Evolutionary conservation across 2,329 filamentous ascomycete genomes (phyloP).

Genomic region (Colletotrichum euphorbiae): DNA sequence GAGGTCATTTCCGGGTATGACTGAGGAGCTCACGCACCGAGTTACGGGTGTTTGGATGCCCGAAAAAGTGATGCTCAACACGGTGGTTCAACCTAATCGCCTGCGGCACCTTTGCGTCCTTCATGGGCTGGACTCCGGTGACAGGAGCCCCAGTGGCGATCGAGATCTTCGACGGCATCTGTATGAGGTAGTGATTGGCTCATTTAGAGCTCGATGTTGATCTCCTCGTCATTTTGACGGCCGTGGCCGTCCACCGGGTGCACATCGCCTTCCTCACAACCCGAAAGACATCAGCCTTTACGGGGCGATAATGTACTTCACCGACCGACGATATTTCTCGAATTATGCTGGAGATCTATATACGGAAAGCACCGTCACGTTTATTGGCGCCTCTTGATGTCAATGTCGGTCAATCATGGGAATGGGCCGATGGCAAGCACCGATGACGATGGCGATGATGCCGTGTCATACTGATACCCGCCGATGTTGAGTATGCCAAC

Average conservation of each 20-base stretch:
- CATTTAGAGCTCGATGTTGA: background rate
- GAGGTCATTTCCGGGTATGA: too few relatives aligned
- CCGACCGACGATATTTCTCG: background rate
- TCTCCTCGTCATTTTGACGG: conserved; percentile 27
- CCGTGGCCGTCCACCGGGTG: background rate
- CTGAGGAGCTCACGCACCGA: too few relatives aligned
- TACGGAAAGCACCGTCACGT: too few relatives aligned
- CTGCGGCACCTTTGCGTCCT: conserved; percentile 1
- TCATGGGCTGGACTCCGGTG: background rate
- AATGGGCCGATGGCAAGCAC: too few relatives aligned
- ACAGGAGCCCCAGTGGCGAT: background rate
- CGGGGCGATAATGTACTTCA: background rate
- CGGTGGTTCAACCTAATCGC: background rate
- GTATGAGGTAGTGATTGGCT: background rate
- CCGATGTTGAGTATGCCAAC: too few relatives aligned
- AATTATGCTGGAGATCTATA: too few relatives aligned
- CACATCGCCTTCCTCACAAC: background rate
- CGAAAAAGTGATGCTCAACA: background rate
- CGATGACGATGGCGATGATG: too few relatives aligned
- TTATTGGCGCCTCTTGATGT: too few relatives aligned
- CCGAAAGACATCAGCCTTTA: background rate
- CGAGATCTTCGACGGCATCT: conserved; percentile 1
- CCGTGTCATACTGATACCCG: too few relatives aligned
- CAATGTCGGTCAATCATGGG: too few relatives aligned
- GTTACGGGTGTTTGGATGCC: too few relatives aligned